Evolutionary conservation across 805 yeast genomes (phyloP).

Genomic region (Wickerhamiella cacticola): DNA sequence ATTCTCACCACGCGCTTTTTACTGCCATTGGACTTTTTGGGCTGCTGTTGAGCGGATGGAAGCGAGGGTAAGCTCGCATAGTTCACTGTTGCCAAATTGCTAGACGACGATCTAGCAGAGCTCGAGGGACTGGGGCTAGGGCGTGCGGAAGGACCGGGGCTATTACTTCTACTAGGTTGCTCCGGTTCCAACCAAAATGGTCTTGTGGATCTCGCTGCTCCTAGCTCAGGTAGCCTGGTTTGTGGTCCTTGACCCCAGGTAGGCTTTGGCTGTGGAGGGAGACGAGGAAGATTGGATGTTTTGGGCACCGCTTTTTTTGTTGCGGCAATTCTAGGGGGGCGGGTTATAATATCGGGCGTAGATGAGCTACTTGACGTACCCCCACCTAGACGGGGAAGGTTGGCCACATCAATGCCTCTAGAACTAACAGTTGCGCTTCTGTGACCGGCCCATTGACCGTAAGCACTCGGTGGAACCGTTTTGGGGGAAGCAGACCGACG

Average conservation of each 20-base stretch:
- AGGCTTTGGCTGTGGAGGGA: slow-evolving; percentile 1
- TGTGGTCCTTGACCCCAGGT: slow-evolving; percentile 13
- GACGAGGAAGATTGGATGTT: slow-evolving; percentile 1
- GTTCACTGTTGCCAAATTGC: slow-evolving; percentile 18
- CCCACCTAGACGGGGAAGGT: slow-evolving; percentile 18
- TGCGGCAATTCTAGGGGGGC: slow-evolving; percentile 17
- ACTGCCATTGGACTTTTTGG: slow-evolving; percentile 1
- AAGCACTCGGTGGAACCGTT: too few relatives aligned
- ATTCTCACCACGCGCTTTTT: neutral
- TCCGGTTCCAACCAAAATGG: slow-evolving; percentile 34
- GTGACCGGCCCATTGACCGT: slow-evolving; percentile 10
- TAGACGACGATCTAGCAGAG: slow-evolving; percentile 15
- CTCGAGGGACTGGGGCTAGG: neutral
- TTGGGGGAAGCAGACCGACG: too few relatives aligned
- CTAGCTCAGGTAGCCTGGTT: slow-evolving; percentile 16
- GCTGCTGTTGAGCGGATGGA: neutral
- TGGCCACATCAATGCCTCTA: slow-evolving; percentile 6
- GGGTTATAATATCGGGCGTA: neutral
- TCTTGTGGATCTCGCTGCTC: slow-evolving; percentile 33
- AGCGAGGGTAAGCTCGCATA: neutral
- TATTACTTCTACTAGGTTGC: slow-evolving; percentile 29
- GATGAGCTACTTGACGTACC: neutral
- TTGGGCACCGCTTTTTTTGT: neutral
- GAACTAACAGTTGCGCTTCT: neutral
- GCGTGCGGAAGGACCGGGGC: slow-evolving; percentile 2